Evolutionary conservation across 768 basidiomycete genomes (phyloP).

Genomic region (Hygrophorus russula): DNA sequence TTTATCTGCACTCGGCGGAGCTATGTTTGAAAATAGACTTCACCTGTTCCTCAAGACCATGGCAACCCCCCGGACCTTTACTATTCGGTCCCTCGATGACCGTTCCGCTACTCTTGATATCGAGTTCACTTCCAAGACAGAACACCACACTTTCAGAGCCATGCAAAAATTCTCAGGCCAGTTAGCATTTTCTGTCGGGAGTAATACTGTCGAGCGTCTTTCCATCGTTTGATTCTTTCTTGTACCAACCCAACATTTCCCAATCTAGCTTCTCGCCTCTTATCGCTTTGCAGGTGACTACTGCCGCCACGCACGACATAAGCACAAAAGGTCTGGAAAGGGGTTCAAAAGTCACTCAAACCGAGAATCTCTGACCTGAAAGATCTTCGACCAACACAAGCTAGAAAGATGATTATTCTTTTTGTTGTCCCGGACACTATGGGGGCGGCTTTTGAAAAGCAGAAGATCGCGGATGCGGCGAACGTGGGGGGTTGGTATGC

Average conservation of each 20-base stretch:
- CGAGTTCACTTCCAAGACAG: constrained; percentile 3
- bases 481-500: neutral
- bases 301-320: neutral
- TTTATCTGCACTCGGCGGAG: constrained; percentile 1
- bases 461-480: neutral
- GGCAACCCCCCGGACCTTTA: neutral
- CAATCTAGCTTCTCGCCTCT: constrained; percentile 1
- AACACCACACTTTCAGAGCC: neutral
- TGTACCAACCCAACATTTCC: neutral
- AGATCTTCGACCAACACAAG: neutral
- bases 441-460: neutral
- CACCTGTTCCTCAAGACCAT: constrained; percentile 1
- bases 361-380: neutral
- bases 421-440: constrained; percentile 1
- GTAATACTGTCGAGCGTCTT: neutral
- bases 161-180: neutral
- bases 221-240: constrained; percentile 6
- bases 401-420: neutral
- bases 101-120: constrained; percentile 1
- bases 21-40: constrained; percentile 1
- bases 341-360: neutral
- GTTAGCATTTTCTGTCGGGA: constrained; percentile 4
- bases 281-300: constrained; percentile 3
- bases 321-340: neutral
- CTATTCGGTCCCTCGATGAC: constrained; percentile 1